These are phyloP conservation scores for Botrytis fabae DNA, from an alignment of 2,329 filamentous ascomycete genomes.

Conservation along the genomic window DNA sequence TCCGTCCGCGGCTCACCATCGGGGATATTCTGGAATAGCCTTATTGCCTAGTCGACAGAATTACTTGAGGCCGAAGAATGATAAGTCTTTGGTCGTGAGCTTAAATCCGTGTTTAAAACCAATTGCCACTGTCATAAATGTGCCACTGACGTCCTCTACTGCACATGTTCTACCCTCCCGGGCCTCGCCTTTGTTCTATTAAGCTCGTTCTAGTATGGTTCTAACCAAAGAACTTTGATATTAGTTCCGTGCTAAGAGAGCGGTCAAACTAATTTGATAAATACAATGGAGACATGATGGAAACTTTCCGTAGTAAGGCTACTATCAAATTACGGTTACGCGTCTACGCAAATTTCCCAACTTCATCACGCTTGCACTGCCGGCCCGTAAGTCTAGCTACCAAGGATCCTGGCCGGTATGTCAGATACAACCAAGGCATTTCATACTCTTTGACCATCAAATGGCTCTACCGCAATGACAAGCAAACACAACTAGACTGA, in stretches of 20 bases:
- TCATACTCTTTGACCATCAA: background rate
- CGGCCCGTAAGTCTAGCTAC: background rate
- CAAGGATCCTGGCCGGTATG: background rate
- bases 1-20: background rate
- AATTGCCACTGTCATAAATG: background rate
- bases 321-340: background rate
- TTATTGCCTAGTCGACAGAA: background rate
- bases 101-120: background rate
- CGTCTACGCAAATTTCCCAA: background rate
- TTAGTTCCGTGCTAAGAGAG: background rate
- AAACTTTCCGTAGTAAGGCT: background rate
- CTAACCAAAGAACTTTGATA: background rate
- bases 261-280: background rate
- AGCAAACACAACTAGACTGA: background rate
- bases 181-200: background rate
- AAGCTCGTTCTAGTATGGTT: background rate
- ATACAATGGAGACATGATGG: background rate
- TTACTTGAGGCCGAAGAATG: background rate
- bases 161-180: background rate
- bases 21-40: background rate
- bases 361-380: background rate
- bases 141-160: background rate
- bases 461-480: background rate
- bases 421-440: background rate
- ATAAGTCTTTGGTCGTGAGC: background rate